These are phyloP conservation scores for Chaetomium fimeti DNA, from an alignment of 495 filamentous ascomycete genomes.

Conservation along the genomic window DNA sequence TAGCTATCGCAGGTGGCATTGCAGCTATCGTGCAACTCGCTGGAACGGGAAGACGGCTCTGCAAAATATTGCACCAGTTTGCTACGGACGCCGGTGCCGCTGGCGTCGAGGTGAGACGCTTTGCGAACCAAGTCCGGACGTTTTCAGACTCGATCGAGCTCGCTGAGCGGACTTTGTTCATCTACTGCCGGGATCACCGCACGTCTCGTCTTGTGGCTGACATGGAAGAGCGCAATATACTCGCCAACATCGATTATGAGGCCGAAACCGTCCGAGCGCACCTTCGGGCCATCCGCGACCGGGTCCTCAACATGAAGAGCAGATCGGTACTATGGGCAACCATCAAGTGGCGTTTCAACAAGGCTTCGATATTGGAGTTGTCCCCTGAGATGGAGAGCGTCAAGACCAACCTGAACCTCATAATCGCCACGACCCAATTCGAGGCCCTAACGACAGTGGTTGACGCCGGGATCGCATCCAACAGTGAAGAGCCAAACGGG, in stretches of 20 bases:
- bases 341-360: not conserved
- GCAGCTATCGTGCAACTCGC: not conserved
- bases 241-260: not conserved
- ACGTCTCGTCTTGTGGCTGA: not conserved
- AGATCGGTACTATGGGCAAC: not conserved
- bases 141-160: not conserved
- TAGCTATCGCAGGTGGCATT: not conserved
- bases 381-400: slow-evolving; percentile 3
- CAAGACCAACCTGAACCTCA: not conserved
- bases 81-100: not conserved
- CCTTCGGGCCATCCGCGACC: not conserved
- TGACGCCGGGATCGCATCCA: not conserved
- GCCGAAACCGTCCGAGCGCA: not conserved
- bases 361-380: not conserved
- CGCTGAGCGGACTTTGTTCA: not conserved
- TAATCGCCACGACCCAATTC: not conserved
- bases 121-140: not conserved
- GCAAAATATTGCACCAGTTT: not conserved
- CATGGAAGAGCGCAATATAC: not conserved
- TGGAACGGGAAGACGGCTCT: not conserved
- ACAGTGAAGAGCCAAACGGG: not conserved
- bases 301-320: not conserved
- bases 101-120: not conserved
- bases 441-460: not conserved
- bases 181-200: not conserved